Base-by-base conservation (phyloP, 192 early-diverging fungal genomes). In the Coemansia sp. region DNA sequence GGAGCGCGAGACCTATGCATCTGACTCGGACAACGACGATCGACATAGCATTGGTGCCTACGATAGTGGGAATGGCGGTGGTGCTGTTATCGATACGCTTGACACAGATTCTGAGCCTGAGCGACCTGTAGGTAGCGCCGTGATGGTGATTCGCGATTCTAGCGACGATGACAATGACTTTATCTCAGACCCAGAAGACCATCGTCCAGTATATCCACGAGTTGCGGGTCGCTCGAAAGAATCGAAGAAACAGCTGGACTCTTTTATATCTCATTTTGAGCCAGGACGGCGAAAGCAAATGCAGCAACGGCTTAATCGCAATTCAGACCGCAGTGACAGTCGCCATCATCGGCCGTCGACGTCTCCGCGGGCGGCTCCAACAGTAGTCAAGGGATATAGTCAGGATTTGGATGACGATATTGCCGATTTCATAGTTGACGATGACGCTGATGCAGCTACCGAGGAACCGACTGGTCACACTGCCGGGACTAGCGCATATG, bases 401-500 rank as follows among this genome's bases (percentile, higher is more conserved):
- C 40, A 75, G 22, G 76, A 72, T 2, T 60, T 79, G 29, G 81
- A 79, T 53, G 71, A 76, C 8, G 81, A 79, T 13, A 36, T 83
- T 57, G 76, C 68, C 10, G 81, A 83, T 18, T 78, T 78, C 70
- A 83, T 83, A 60, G 73, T 79, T 16, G 81, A 83, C 22, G 79
- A 73, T 33, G 78, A 64, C 1, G 46, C 38, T 34, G 50, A 55
- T 64, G 46, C n/a, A 5, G 31, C 18, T 27, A 50, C 29, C 4
- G 49, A 24, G 20, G 52, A 38, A 7, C 41, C 16, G 18, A 38
- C 27, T 13, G 11, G 29, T 15, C 20, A 33, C 29, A 40, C 38
- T 27, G 18, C 57, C 5, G 16, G 57, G 22, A 49, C 49, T 7
- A 12, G 29, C 11, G 16, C 43, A 2, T 46, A 38, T 31, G 44